phyloP scores from a whole-genome alignment of 441 rosid species.

The Syzygium syzygioides region DNA sequence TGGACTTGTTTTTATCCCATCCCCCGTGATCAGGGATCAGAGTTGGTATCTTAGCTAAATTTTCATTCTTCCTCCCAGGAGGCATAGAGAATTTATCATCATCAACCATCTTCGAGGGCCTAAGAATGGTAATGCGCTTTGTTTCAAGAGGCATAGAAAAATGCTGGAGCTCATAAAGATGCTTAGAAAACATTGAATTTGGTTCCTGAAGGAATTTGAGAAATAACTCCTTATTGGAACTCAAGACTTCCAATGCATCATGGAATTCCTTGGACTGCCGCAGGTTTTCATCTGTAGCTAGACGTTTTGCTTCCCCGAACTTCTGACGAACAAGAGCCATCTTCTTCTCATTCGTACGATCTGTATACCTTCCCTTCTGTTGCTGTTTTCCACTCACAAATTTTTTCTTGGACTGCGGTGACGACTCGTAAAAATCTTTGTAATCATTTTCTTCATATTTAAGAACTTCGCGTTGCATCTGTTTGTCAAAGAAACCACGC shows the following conservation, averaged over 20 bases:
- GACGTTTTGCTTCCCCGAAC: slow-evolving; percentile 80
- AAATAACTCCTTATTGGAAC: slow-evolving; percentile 6
- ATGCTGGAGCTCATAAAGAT: slow-evolving; percentile 39
- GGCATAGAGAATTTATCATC: slow-evolving; percentile 36
- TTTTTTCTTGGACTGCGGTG: slow-evolving; percentile 41
- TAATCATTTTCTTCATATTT: slow-evolving; percentile 38
- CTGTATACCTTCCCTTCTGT: slow-evolving; percentile 40
- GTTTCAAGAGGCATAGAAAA: slow-evolving; percentile 57
- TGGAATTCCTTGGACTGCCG: slow-evolving; percentile 4
- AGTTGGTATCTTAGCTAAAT: slow-evolving; percentile 30
- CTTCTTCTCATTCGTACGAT: slow-evolving; percentile 35
- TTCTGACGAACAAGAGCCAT: slow-evolving; percentile 85
- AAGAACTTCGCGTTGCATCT: slow-evolving; percentile 33
- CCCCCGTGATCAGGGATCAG: slow-evolving; percentile 31
- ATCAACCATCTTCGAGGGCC: slow-evolving; percentile 66
- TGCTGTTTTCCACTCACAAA: slow-evolving; percentile 42
- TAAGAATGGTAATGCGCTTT: slow-evolving; percentile 83
- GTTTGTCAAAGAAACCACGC: slow-evolving; percentile 36
- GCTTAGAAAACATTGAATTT: slow-evolving; percentile 20
- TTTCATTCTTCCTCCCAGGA: slow-evolving; percentile 38
- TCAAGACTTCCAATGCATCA: slow-evolving; percentile 9
- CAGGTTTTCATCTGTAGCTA: slow-evolving; percentile 71
- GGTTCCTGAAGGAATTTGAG: slow-evolving; percentile 5
- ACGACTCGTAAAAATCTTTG: slow-evolving; percentile 62
- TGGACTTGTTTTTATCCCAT: slow-evolving; percentile 35